Percentiles rank a stretch among this genome's conserved stretches.
phyloP scores from a whole-genome alignment of 2,329 filamentous ascomycete species.

The Fusarium succisae region DNA sequence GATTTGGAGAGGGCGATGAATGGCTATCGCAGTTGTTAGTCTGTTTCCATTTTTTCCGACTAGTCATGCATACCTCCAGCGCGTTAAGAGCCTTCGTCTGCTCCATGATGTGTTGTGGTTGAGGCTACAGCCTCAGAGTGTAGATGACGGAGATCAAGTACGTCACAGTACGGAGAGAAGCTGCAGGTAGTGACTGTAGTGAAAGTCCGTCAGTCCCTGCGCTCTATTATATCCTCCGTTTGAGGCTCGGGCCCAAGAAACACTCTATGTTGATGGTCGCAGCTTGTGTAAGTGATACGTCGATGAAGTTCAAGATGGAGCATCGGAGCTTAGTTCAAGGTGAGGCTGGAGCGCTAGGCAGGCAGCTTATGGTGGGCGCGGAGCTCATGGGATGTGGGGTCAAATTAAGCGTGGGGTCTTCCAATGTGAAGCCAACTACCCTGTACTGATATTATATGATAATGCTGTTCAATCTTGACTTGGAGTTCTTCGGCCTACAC shows the following conservation, averaged over 20 bases:
- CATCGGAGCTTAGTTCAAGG: conserved; percentile 25
- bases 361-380: conserved; percentile 39
- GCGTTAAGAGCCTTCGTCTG: conserved; percentile 74
- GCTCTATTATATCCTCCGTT: background rate
- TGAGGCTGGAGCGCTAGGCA: conserved; percentile 41
- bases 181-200: background rate
- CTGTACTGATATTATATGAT: background rate
- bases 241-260: background rate
- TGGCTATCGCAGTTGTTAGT: conserved; percentile 66
- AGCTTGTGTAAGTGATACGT: conserved; percentile 1
- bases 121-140: conserved; percentile 39
- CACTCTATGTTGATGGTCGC: background rate
- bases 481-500: background rate
- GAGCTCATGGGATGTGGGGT: conserved; percentile 35
- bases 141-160: conserved; percentile 6
- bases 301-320: conserved; percentile 18
- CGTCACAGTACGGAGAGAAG: background rate
- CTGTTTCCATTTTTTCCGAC: too few species aligned
- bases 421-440: background rate
- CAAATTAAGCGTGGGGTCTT: background rate
- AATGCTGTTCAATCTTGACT: background rate
- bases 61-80: conserved; percentile 59
- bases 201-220: background rate
- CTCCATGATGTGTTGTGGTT: conserved; percentile 66
- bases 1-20: conserved; percentile 90